These are phyloP conservation scores for Pichia thaimueangensis DNA, from an alignment of 805 yeast genomes.

Conservation along the genomic window DNA sequence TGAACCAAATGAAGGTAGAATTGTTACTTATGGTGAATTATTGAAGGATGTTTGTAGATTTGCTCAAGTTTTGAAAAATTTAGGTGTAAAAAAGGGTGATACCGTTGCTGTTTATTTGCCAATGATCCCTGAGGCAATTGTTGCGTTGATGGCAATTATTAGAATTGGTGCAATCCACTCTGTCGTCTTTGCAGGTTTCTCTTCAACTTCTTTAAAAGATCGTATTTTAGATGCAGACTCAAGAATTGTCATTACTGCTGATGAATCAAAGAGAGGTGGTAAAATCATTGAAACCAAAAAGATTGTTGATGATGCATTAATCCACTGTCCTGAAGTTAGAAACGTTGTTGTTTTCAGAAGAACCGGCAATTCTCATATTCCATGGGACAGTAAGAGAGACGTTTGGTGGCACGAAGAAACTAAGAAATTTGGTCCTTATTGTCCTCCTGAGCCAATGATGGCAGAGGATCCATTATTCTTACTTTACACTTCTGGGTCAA, in stretches of 20 bases:
- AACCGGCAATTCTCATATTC: conserved; percentile 55
- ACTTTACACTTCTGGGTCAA: conserved; percentile 80
- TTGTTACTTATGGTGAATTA: conserved; percentile 64
- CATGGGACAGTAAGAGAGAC: conserved; percentile 53
- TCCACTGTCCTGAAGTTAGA: conserved; percentile 56
- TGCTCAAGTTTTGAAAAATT: conserved; percentile 57
- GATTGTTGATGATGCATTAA: conserved; percentile 75
- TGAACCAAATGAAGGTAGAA: conserved; percentile 58
- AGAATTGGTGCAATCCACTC: conserved; percentile 83
- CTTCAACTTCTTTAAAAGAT: conserved; percentile 64
- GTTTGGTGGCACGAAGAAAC: conserved; percentile 72
- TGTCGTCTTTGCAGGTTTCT: conserved; percentile 81
- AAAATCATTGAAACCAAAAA: conserved; percentile 74
- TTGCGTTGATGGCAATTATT: conserved; percentile 69
- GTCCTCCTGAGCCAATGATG: conserved; percentile 67
- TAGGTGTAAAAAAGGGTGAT: conserved; percentile 76
- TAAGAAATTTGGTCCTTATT: conserved; percentile 57
- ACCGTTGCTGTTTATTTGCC: conserved; percentile 84
- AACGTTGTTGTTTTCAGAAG: conserved; percentile 69
- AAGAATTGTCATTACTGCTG: conserved; percentile 68
- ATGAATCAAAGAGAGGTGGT: conserved; percentile 81
- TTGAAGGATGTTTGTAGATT: conserved; percentile 63
- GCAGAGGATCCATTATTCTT: conserved; percentile 80
- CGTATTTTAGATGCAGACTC: conserved; percentile 69
- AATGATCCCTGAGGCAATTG: conserved; percentile 75